Conservation (phyloP, 2,329 filamentous ascomycete species). For the Myriangium duriaei region DNA sequence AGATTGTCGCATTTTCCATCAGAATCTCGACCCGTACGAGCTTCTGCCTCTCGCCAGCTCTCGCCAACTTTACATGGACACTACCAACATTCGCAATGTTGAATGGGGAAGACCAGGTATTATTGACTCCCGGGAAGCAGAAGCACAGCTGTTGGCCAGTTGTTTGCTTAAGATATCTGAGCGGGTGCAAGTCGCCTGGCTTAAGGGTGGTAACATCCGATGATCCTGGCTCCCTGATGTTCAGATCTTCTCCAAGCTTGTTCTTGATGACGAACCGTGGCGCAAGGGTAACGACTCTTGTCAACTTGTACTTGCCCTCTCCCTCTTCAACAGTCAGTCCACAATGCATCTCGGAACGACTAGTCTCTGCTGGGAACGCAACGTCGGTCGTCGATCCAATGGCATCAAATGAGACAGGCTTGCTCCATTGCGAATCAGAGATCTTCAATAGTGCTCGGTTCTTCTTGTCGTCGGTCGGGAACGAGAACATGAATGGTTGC, state of each 20-base stretch:
- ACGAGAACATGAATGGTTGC: conserved; percentile 93
- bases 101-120: conserved; percentile 95
- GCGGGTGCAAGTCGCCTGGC: conserved; percentile 65
- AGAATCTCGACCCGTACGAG: conserved; percentile 80
- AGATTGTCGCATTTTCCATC: conserved; percentile 87
- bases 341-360: conserved; percentile 72
- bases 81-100: conserved; percentile 92
- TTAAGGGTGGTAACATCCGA: conserved; percentile 71
- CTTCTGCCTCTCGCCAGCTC: conserved; percentile 76
- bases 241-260: conserved; percentile 75
- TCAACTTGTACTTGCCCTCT: conserved; percentile 94
- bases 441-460: conserved; percentile 83
- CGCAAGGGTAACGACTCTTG: conserved; percentile 84
- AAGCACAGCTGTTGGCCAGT: conserved; percentile 80
- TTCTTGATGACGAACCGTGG: conserved; percentile 92
- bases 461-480: conserved; percentile 72
- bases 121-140: conserved; percentile 87
- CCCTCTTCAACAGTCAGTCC: conserved; percentile 82
- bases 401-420: conserved; percentile 93
- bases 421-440: conserved; percentile 88
- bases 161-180: conserved; percentile 79
- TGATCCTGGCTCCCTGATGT: conserved; percentile 83
- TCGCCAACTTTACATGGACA: conserved; percentile 85
- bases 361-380: conserved; percentile 59
- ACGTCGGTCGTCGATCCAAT: conserved; percentile 89